Conservation (phyloP, 1,139 yeast genomes). For the Saccharomycopsis crataegensis region DNA sequence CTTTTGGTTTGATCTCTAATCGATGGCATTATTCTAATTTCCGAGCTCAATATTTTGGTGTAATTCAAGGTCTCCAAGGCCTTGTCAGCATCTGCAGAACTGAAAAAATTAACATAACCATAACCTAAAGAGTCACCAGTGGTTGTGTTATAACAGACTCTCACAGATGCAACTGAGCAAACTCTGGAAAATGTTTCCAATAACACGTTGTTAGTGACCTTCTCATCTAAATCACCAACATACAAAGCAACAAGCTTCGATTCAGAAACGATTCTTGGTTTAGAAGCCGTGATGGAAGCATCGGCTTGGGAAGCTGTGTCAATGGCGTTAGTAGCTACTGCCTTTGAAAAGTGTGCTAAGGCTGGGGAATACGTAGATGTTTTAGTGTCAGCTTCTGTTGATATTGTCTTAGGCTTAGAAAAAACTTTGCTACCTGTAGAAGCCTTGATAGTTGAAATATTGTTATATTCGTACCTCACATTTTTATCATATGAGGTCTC, state of each 20-base stretch:
- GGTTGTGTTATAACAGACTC: conserved; percentile 34
- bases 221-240: conserved; percentile 40
- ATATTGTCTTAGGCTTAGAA: neutral
- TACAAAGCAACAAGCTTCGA: conserved; percentile 31
- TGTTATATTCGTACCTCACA: neutral
- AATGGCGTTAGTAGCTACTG: neutral
- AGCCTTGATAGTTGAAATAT: too few relatives aligned
- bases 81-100: conserved; percentile 30
- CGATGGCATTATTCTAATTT: conserved; percentile 47
- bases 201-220: conserved; percentile 34
- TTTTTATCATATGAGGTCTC: neutral
- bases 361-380: neutral
- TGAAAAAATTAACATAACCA: conserved; percentile 43
- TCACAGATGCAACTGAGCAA: conserved; percentile 38
- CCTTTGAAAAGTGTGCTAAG: neutral
- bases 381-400: neutral
- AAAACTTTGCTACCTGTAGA: too few relatives aligned
- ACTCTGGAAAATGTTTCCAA: conserved; percentile 30
- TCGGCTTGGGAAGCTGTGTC: neutral
- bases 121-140: conserved; percentile 40
- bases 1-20: conserved; percentile 31
- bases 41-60: conserved; percentile 32
- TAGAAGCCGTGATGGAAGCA: neutral
- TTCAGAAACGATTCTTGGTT: neutral
- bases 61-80: conserved; percentile 42